Evolutionary conservation across 2,329 filamentous ascomycete species (phyloP), one percentile per base, ranked within the genome.

Genomic region (Sarocladiaceae sp.): DNA sequence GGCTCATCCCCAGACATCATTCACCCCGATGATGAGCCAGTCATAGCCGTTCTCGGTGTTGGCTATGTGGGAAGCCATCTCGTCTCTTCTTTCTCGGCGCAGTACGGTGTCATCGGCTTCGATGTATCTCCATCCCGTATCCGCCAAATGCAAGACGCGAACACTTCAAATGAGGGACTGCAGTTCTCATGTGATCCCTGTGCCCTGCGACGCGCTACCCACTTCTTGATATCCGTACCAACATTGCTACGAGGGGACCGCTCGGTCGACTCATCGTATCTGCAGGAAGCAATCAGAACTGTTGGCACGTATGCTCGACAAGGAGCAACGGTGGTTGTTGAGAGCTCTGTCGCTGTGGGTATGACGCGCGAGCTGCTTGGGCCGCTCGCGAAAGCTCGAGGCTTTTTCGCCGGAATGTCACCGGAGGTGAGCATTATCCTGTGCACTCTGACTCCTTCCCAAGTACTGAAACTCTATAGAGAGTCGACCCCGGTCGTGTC

Each of bases 171-270:
- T 20, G 62, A 57, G 36, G 62, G 60, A 10, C 63, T 69, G 26
- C 60, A 58, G 4, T 69, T 76, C 57, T 75, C 75, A 1, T 64
- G 62, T 17, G 64, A 67, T 25, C 58, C 71, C 7, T 57, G 56
- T 10, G 66, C 71, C 12, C 65, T 80, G 13, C 57, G 61, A 3
- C 54, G 60, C 28, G 78, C 74, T 8, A 77, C 73, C 0, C 76
- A 80, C 59, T 78, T 78, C 51, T 71, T 80, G 33, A 76, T 80
- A 54, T 72, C 76, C 0, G 77, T 81, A 2, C 78, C 78, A 1
- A 80, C 78, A 0, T 67, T 77, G 1, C 66, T 80, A 7, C 65
- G 66, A 3, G 63, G 67, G 0, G 71, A 79, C 59, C 72, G 72
- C 56, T 70, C 66, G 3, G 69, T 80, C 54, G 73, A 80, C 56